phyloP scores from a whole-genome alignment of 1,284 basidiomycete species.

The Phaffia rhodozyma region DNA sequence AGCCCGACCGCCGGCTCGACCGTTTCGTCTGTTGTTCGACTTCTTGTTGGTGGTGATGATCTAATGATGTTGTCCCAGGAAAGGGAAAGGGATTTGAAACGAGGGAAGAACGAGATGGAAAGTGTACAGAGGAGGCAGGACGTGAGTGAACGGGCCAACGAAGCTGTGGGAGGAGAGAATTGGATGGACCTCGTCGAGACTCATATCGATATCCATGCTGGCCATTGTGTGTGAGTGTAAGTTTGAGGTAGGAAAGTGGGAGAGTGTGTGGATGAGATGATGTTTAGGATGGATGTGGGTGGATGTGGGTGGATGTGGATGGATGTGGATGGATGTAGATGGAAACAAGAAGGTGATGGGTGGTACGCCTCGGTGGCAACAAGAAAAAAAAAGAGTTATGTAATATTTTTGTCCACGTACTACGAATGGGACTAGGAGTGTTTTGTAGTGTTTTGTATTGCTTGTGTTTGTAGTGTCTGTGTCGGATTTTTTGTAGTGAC shows the following conservation, averaged over 20 bases:
- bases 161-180: conserved; percentile 17
- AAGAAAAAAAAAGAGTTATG: no score
- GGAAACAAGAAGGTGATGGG: neutral
- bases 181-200: conserved; percentile 68
- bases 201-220: conserved; percentile 53
- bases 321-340: neutral
- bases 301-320: neutral
- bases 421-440: no score
- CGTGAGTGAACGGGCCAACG: conserved; percentile 18
- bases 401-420: no score
- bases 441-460: no score
- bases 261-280: neutral
- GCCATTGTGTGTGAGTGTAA: conserved; percentile 24
- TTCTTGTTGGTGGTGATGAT: neutral
- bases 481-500: no score
- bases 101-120: conserved; percentile 12
- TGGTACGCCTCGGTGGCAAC: no score
- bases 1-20: conserved; percentile 26
- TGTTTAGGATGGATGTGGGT: neutral
- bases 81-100: conserved; percentile 10
- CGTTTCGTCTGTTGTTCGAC: neutral
- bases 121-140: conserved; percentile 17
- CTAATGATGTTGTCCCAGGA: conserved; percentile 1
- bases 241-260: neutral
- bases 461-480: no score